Evolutionary conservation across 805 yeast genomes (phyloP), one percentile per base, ranked within the genome.

Genomic region (Yarrowia sp.): DNA sequence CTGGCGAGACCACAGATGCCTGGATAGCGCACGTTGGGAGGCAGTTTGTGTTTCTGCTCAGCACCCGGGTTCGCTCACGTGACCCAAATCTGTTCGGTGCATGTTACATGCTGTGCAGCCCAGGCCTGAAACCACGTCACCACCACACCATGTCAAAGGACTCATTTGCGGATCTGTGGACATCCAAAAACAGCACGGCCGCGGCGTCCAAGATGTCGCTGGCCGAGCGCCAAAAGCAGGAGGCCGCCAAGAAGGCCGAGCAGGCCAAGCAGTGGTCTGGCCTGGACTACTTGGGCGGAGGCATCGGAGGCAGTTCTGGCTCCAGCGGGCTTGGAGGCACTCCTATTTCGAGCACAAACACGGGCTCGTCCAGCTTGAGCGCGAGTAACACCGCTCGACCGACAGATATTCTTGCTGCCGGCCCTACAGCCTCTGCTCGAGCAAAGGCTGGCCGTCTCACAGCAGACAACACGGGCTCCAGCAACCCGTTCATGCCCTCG

Each of bases 171-270:
- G 41, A 36, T 36, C 33, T 46, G 55, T 44, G 51, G 44, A 35
- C 63, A 1, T 9, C 38, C 13, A 38, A 35, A 61, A 27, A 14
- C 31, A 22, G 53, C 39, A 39, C 39, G 22, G 31, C 16, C 10
- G 33, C 62, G 59, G 39, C 36, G 18, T 14, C 61, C 44, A 49
- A 61, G 33, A 12, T 62, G 53, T 62, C 61, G 24, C 29, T 55
- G 47, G 58, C 58, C 19, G 58, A 51, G 31, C 58, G 58, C 7
- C 58, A 51, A 35, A 33, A 35, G n/a, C 38, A 41, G 62, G 46
- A 41, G 47, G 60, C 29, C 5, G 24, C 62, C 18, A 62, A 61
- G 35, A 32, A 41, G 16, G 64, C 64, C 2, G 61, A 56, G 24
- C 55, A 55, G 38, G 44, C 46, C 27, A 33, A 33, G 13, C 47